phyloP scores from a whole-genome alignment of 441 rosid species.

The Manihot esculenta region DNA sequence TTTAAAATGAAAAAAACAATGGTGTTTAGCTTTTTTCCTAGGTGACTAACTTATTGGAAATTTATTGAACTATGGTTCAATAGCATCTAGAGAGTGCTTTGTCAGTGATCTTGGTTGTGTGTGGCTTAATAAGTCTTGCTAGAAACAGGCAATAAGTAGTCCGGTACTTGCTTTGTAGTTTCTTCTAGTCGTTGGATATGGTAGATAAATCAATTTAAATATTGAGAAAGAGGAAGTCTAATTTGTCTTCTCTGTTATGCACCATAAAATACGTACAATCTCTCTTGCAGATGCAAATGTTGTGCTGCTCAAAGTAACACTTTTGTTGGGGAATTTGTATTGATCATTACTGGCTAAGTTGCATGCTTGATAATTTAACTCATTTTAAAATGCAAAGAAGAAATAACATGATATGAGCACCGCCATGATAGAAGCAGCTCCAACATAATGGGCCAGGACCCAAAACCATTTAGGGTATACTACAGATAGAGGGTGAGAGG shows the following conservation, averaged over 20 bases:
- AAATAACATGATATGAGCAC: neutral
- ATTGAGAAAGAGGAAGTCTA: neutral
- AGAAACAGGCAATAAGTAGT: neutral
- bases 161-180: neutral
- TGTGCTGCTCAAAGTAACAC: neutral
- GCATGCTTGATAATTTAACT: neutral
- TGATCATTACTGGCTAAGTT: neutral
- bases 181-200: neutral
- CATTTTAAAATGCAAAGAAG: neutral
- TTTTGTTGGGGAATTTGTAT: neutral
- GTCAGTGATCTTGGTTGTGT: neutral
- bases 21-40: neutral
- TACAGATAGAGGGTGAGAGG: too few species aligned
- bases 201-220: neutral
- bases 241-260: neutral
- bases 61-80: neutral
- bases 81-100: neutral
- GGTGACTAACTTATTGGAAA: neutral
- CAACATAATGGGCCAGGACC: too few species aligned
- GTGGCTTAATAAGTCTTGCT: neutral
- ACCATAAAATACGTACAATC: neutral
- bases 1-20: neutral
- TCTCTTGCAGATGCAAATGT: neutral
- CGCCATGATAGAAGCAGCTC: too few species aligned
- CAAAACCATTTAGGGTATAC: too few species aligned